These are phyloP conservation scores for Leishmania braziliensis DNA, from an alignment of 208 protist species.

Conservation along the genomic window DNA sequence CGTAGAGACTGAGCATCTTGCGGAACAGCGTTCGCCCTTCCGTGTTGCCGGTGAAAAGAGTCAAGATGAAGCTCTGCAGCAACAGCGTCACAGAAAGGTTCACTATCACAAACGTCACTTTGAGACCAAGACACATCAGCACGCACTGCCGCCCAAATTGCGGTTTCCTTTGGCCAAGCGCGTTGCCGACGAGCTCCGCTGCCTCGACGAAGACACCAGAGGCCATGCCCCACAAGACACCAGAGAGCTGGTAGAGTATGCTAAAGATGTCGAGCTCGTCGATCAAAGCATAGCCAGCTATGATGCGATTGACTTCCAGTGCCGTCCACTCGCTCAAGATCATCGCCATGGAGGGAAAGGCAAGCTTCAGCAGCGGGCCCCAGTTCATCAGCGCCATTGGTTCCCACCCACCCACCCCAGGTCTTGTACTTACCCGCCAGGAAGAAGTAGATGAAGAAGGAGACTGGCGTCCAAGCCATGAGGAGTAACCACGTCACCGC, in stretches of 20 bases:
- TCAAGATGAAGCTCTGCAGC: constrained; percentile 39
- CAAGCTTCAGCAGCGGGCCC: constrained; percentile 59
- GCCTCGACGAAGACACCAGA: constrained; percentile 77
- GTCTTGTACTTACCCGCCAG: constrained; percentile 69
- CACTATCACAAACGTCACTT: constrained; percentile 30
- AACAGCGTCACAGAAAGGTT: constrained; percentile 48
- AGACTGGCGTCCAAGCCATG: constrained; percentile 53
- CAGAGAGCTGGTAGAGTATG: constrained; percentile 66
- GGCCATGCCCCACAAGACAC: constrained; percentile 57
- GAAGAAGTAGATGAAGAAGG: constrained; percentile 61
- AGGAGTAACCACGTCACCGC: constrained; percentile 69
- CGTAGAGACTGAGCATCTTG: constrained; percentile 43
- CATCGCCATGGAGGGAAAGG: constrained; percentile 77
- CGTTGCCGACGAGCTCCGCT: constrained; percentile 76
- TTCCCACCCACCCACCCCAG: constrained; percentile 76
- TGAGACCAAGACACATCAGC: constrained; percentile 38
- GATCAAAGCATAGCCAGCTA: constrained; percentile 58
- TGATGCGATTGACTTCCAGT: constrained; percentile 77
- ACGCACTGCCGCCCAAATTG: constrained; percentile 59
- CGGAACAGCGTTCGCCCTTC: constrained; percentile 38
- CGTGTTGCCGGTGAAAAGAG: constrained; percentile 53
- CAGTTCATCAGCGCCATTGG: constrained; percentile 60
- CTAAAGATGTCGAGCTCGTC: constrained; percentile 72
- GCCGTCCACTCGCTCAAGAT: constrained; percentile 83
- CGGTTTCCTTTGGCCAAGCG: constrained; percentile 57